A percentile compares a stretch with the other conserved stretches of the same genome.
Evolutionary conservation across 345 rosid species (phyloP).

Genomic region (Lumnitzera littorea): DNA sequence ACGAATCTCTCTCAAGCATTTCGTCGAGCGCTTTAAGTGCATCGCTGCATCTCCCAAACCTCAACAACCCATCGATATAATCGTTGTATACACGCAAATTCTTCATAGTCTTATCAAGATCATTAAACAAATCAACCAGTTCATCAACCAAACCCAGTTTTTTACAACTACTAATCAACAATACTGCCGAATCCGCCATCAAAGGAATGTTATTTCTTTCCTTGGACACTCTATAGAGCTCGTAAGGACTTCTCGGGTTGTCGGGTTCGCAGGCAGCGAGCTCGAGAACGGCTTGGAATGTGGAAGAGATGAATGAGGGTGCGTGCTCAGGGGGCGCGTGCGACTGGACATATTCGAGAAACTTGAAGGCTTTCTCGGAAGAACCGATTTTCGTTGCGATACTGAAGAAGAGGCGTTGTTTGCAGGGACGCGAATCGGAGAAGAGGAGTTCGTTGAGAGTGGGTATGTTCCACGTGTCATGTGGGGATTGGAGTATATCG

Average conservation of each 20-base stretch:
- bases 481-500: slow-evolving; percentile 38
- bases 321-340: slow-evolving; percentile 20
- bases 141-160: slow-evolving; percentile 38
- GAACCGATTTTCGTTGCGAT: slow-evolving; percentile 53
- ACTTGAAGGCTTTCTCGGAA: slow-evolving; percentile 43
- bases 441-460: slow-evolving; percentile 38
- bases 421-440: slow-evolving; percentile 26
- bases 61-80: slow-evolving; percentile 22
- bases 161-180: slow-evolving; percentile 45
- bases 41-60: slow-evolving; percentile 29
- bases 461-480: slow-evolving; percentile 44
- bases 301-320: slow-evolving; percentile 26
- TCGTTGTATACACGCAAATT: slow-evolving; percentile 40
- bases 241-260: slow-evolving; percentile 21
- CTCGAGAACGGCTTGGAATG: slow-evolving; percentile 50
- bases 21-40: slow-evolving; percentile 81
- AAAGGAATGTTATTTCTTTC: slow-evolving; percentile 40
- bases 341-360: slow-evolving; percentile 38
- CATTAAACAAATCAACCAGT: slow-evolving; percentile 31
- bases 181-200: slow-evolving; percentile 28
- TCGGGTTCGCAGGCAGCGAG: slow-evolving; percentile 40
- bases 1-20: slow-evolving; percentile 48
- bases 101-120: slow-evolving; percentile 24
- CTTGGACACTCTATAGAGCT: slow-evolving; percentile 37
- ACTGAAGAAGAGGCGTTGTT: slow-evolving; percentile 22